Evolutionary conservation across 306 rosid species (phyloP).

Genomic region (Casuarina cunninghamiana): DNA sequence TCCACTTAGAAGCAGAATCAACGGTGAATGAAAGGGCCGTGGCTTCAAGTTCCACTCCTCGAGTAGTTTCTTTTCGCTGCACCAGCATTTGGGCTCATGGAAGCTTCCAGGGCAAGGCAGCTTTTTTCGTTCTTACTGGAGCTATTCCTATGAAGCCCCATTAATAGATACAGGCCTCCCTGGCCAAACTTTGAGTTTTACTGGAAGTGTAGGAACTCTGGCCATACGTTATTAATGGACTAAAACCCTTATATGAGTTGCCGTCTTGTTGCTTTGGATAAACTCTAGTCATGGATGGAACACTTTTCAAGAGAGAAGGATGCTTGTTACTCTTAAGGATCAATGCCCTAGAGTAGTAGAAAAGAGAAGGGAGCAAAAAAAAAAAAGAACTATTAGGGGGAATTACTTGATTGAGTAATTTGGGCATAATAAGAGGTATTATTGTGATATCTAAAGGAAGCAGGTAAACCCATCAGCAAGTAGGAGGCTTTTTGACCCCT

Average conservation of each 20-base stretch:
- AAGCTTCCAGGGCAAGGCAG: neutral
- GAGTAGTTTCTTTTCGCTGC: slow-evolving; percentile 4
- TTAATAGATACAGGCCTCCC: slow-evolving; percentile 15
- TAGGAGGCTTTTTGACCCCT: too few species aligned
- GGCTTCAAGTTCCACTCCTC: neutral
- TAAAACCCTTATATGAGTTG: too few species aligned
- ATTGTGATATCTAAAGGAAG: too few species aligned
- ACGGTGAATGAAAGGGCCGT: neutral
- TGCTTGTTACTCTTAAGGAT: too few species aligned
- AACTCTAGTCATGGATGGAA: too few species aligned
- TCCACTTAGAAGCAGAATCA: slow-evolving; percentile 1
- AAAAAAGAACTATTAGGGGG: too few species aligned
- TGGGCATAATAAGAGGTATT: slow-evolving; percentile 10
- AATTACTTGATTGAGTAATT: neutral
- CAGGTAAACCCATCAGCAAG: too few species aligned
- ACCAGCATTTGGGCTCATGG: neutral
- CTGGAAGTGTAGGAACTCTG: neutral
- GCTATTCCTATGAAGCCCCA: neutral
- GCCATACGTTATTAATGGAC: neutral
- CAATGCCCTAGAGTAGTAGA: too few species aligned
- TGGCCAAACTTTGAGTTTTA: neutral
- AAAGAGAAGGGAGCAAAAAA: too few species aligned
- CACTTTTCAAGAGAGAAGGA: too few species aligned
- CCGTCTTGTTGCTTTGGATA: too few species aligned
- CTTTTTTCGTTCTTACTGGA: neutral